A percentile compares a stretch with the other conserved stretches of the same genome.
Conservation (phyloP, 192 early-diverging fungal species). For the Irineochytrium annulatum region DNA sequence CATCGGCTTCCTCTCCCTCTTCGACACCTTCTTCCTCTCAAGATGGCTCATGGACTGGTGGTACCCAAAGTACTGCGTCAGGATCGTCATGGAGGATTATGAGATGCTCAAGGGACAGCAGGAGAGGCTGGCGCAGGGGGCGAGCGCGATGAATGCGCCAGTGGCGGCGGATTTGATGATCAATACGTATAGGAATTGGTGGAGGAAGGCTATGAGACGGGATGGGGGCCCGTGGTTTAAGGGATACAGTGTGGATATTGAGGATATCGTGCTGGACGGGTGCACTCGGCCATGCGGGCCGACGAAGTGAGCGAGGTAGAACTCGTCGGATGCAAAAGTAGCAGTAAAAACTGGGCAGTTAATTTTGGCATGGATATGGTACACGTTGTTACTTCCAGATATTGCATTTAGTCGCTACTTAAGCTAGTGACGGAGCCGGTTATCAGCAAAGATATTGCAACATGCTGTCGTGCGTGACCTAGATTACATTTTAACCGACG, state of each 20-base stretch:
- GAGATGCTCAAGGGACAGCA: constrained; percentile 32
- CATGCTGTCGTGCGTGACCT: too few species aligned
- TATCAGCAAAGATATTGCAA: too few species aligned
- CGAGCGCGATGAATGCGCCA: constrained; percentile 32
- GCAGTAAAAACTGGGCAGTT: too few species aligned
- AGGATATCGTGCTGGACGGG: constrained; percentile 15
- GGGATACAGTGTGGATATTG: constrained; percentile 13
- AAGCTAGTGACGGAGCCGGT: too few species aligned
- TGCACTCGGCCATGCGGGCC: too few species aligned
- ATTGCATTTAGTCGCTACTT: too few species aligned
- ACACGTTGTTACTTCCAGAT: too few species aligned
- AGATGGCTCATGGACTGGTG: constrained; percentile 13
- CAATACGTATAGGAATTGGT: constrained; percentile 35
- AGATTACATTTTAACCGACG: too few species aligned
- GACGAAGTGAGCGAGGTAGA: too few species aligned
- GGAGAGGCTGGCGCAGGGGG: constrained; percentile 8
- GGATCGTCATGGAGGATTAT: constrained; percentile 34
- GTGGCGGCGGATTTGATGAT: constrained; percentile 28
- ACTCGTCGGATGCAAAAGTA: too few species aligned
- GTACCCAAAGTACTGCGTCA: constrained; percentile 8
- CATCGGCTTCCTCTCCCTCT: constrained; percentile 10
- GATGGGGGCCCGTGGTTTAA: constrained; percentile 15
- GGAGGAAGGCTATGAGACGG: constrained; percentile 19
- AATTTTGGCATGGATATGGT: too few species aligned
- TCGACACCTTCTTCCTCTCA: constrained; percentile 12